Conservation (phyloP, 2,329 filamentous ascomycete genomes). For the Penicillium occitanis region DNA sequence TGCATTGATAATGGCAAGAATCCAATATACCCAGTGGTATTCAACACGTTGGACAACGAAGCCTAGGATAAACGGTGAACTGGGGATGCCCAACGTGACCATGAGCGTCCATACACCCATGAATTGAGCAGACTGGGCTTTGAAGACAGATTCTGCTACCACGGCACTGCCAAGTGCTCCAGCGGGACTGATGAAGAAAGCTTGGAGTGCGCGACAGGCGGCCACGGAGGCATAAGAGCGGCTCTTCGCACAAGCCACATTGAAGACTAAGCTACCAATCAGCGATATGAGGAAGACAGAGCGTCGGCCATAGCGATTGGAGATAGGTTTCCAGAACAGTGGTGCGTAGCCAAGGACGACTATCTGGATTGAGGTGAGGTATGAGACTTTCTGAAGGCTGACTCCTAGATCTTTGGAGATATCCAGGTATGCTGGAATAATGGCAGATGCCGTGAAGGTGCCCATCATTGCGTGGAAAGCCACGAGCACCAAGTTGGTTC, state of each 20-base stretch:
- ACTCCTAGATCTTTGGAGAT: background rate
- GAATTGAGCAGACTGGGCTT: background rate
- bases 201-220: conserved; percentile 50
- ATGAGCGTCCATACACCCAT: conserved; percentile 52
- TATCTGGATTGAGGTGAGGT: conserved; percentile 44
- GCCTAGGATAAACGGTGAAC: conserved; percentile 34
- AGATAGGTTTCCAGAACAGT: background rate
- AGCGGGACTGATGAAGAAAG: conserved; percentile 56
- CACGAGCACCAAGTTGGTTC: conserved; percentile 29
- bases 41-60: conserved; percentile 52
- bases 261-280: conserved; percentile 48
- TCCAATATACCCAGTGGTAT: conserved; percentile 60
- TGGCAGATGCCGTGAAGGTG: background rate
- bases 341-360: background rate
- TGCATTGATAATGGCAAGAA: conserved; percentile 55
- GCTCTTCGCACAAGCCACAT: conserved; percentile 54
- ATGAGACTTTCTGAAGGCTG: background rate
- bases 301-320: conserved; percentile 50
- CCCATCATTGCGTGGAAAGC: background rate
- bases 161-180: conserved; percentile 55
- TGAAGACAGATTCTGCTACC: conserved; percentile 55
- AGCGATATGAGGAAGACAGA: conserved; percentile 55
- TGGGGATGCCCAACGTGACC: conserved; percentile 50
- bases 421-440: background rate
- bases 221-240: conserved; percentile 51